These are phyloP conservation scores for Hyphopichia buzzinii DNA, from an alignment of 1,139 yeast genomes.

Conservation along the genomic window DNA sequence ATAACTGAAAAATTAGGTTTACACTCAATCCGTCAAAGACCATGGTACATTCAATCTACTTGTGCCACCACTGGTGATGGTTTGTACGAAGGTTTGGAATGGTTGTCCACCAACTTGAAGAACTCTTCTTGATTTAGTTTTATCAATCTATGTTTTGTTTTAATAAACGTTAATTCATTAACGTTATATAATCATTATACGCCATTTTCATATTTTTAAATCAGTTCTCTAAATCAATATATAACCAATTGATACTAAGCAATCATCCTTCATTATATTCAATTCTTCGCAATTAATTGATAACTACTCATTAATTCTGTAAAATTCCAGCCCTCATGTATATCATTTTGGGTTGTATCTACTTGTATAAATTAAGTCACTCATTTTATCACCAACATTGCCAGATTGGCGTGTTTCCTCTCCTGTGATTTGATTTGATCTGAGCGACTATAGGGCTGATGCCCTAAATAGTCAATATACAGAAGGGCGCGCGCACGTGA, in stretches of 20 bases:
- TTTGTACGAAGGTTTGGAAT: slow-evolving; percentile 85
- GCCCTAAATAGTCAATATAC: too few species aligned
- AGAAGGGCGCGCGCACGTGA: too few species aligned
- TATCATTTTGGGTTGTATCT: too few species aligned
- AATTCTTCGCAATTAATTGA: too few species aligned
- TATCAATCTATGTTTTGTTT: neutral
- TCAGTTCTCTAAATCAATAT: too few species aligned
- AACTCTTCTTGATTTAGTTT: slow-evolving; percentile 33
- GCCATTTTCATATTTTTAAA: too few species aligned
- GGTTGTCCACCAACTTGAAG: slow-evolving; percentile 85
- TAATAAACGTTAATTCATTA: neutral
- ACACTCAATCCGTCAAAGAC: slow-evolving; percentile 81
- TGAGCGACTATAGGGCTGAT: neutral
- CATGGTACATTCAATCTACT: slow-evolving; percentile 88
- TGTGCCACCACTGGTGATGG: slow-evolving; percentile 94
- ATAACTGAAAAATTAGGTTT: slow-evolving; percentile 82
- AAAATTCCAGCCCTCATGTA: too few species aligned
- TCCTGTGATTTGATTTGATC: neutral
- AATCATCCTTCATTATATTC: too few species aligned
- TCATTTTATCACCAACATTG: too few species aligned
- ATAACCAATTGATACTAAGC: too few species aligned
- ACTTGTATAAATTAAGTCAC: neutral
- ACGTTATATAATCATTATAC: neutral
- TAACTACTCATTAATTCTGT: too few species aligned
- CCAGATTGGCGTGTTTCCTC: neutral